These are phyloP conservation scores for Hymenoscyphus fructigenus DNA, from an alignment of 2,329 filamentous ascomycete species.

Conservation along the genomic window DNA sequence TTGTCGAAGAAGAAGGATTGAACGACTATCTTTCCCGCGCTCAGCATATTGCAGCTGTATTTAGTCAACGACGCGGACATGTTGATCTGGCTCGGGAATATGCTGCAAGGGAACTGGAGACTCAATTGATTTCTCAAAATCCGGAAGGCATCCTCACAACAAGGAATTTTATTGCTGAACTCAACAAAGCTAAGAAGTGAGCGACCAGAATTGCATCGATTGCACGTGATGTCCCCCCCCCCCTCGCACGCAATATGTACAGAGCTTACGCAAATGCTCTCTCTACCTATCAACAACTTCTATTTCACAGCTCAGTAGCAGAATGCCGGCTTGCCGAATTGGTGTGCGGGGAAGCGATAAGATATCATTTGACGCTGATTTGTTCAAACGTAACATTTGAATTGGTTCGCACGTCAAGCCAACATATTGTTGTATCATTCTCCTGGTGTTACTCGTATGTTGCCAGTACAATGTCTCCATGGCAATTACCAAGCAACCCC, in stretches of 20 bases:
- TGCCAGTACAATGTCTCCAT: background rate
- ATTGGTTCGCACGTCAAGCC: background rate
- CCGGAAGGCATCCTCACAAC: constrained; percentile 19
- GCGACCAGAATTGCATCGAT: background rate
- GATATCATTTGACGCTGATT: background rate
- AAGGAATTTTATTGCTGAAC: background rate
- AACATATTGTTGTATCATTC: background rate
- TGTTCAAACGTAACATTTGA: background rate
- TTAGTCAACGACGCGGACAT: constrained; percentile 22
- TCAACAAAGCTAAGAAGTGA: background rate
- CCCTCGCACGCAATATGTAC: background rate
- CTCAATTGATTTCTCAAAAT: constrained; percentile 25
- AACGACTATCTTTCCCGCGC: constrained; percentile 31
- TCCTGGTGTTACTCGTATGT: background rate
- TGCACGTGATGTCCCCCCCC: background rate
- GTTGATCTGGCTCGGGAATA: constrained; percentile 24
- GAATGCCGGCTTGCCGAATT: background rate
- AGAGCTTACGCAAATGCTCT: background rate
- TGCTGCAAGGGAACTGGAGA: constrained; percentile 27
- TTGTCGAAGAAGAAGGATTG: constrained; percentile 30
- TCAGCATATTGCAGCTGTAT: constrained; percentile 28
- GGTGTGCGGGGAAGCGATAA: background rate
- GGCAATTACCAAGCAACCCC: background rate
- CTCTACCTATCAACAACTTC: constrained; percentile 1
- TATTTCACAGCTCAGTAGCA: background rate